These are phyloP conservation scores for Aureobasidium sp. DNA, from an alignment of 2,329 filamentous ascomycete genomes.

Conservation along the genomic window DNA sequence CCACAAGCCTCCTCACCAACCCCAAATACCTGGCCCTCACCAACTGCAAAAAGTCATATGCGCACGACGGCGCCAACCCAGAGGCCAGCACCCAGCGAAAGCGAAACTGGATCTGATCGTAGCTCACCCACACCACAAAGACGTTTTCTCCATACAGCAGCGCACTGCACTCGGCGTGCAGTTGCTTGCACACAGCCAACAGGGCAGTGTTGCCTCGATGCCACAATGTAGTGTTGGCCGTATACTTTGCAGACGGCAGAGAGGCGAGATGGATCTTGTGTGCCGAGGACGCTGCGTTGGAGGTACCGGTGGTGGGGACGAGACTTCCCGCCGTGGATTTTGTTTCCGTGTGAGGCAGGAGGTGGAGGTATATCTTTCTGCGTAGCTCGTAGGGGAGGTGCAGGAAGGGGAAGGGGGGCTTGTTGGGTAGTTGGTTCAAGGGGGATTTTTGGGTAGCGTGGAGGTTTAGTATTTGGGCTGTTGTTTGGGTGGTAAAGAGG, in stretches of 20 bases:
- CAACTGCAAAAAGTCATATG: slow-evolving; percentile 35
- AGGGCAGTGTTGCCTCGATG: slow-evolving; percentile 32
- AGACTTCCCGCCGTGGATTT: background rate
- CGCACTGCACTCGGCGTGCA: slow-evolving; percentile 37
- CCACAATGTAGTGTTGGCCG: slow-evolving; percentile 28
- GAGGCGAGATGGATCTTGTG: background rate
- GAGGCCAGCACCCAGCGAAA: slow-evolving; percentile 34
- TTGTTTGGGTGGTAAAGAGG: background rate
- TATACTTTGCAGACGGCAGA: slow-evolving; percentile 1
- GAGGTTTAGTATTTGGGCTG: background rate
- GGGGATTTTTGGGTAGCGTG: slow-evolving; percentile 1
- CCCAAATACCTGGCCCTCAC: slow-evolving; percentile 31
- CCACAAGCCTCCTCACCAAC: slow-evolving; percentile 32
- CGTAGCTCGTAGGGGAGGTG: slow-evolving; percentile 37
- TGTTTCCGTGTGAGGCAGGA: slow-evolving; percentile 33
- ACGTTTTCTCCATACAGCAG: slow-evolving; percentile 39
- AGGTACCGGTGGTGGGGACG: background rate
- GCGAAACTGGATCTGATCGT: slow-evolving; percentile 35
- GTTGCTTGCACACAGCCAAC: slow-evolving; percentile 31
- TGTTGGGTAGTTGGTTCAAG: slow-evolving; percentile 2
- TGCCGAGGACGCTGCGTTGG: background rate
- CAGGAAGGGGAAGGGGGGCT: slow-evolving; percentile 24
- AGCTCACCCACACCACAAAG: slow-evolving; percentile 38
- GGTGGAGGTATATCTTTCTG: slow-evolving; percentile 32
- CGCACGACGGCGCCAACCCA: slow-evolving; percentile 32